Conservation (phyloP, 164 flowering plant genomes). For the Berberis vulgaris region DNA sequence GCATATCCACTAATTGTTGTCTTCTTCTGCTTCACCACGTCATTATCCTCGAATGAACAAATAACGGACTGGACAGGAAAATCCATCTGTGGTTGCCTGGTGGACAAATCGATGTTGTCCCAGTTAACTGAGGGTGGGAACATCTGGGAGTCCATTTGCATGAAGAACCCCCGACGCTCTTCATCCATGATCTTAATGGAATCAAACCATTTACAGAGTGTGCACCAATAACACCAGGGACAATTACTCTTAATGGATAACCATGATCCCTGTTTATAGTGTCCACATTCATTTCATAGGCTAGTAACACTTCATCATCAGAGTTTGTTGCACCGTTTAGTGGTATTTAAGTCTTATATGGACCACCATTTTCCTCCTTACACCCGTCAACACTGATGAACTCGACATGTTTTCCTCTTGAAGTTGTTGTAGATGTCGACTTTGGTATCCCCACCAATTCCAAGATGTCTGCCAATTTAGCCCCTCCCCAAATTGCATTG, state of each 20-base stretch:
- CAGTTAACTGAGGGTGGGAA: conserved; percentile 95
- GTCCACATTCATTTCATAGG: no score
- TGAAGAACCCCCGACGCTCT: conserved; percentile 97
- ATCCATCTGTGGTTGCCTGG: conserved; percentile 88
- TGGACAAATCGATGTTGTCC: conserved; percentile 88
- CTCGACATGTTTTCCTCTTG: conserved; percentile 31
- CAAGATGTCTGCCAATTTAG: conserved; percentile 5
- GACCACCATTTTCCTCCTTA: no score
- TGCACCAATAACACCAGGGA: conserved; percentile 8
- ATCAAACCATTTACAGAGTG: conserved; percentile 97
- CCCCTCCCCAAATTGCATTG: conserved; percentile 34
- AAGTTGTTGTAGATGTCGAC: conserved; percentile 39
- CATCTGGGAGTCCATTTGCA: conserved; percentile 98
- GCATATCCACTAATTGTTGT: conserved; percentile 71
- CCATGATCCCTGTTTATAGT: no score
- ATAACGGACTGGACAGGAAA: conserved; percentile 94
- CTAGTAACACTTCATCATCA: conserved; percentile 78
- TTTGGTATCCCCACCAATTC: conserved; percentile 76
- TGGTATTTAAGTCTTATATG: conserved; percentile 44
- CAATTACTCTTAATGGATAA: no score
- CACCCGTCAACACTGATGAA: no score
- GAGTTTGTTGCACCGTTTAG: conserved; percentile 79
- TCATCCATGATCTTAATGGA: conserved; percentile 66
- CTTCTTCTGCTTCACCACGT: conserved; percentile 5
- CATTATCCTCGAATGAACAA: conserved; percentile 79